Conservation (phyloP, 192 early-diverging fungal species). For the Linnemannia exigua region DNA sequence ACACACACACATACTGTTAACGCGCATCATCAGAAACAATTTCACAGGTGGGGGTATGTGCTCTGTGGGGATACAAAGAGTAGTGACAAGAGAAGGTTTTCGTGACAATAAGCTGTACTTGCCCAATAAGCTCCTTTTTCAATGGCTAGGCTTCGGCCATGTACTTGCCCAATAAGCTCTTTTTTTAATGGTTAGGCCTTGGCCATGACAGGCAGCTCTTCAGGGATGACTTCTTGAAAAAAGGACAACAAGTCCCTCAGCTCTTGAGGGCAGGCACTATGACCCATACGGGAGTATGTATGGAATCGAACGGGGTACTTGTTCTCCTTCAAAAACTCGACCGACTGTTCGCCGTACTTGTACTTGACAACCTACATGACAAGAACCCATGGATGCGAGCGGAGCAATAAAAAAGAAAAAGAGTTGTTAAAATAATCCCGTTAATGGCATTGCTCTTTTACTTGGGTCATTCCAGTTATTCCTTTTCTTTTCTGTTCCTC, state of each 20-base stretch:
- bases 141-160: slow-evolving; percentile 20
- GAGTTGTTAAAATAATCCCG: background rate
- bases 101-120: background rate
- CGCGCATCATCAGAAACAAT: background rate
- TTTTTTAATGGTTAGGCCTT: slow-evolving; percentile 10
- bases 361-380: slow-evolving; percentile 70
- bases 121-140: background rate
- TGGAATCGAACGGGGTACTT: slow-evolving; percentile 81
- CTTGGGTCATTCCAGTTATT: background rate
- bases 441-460: background rate
- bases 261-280: slow-evolving; percentile 78
- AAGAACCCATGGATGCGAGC: background rate
- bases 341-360: slow-evolving; percentile 78
- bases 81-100: background rate
- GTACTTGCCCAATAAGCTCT: background rate
- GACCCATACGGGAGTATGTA: slow-evolving; percentile 86
- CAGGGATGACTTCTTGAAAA: slow-evolving; percentile 67
- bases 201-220: slow-evolving; percentile 22
- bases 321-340: slow-evolving; percentile 69
- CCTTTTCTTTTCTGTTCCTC: background rate
- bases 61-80: background rate
- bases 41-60: background rate
- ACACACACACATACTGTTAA: too few relatives aligned
- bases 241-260: slow-evolving; percentile 77
- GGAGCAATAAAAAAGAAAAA: background rate